These are phyloP conservation scores for Heteromeles arbutifolia DNA, from an alignment of 306 rosid genomes.

Conservation along the genomic window DNA sequence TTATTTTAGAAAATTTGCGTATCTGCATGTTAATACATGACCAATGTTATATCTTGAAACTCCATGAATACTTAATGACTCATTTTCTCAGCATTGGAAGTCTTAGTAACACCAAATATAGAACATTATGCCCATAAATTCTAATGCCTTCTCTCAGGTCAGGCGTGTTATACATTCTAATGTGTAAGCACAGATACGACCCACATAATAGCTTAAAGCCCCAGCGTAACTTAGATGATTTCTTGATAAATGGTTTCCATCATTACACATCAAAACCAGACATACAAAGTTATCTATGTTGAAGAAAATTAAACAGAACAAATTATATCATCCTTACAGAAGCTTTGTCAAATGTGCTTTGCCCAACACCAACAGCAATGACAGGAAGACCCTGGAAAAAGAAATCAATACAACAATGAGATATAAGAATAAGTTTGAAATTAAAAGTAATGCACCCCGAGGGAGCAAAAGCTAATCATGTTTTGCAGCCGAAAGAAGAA, in stretches of 20 bases:
- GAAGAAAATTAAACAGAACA: conserved; percentile 11
- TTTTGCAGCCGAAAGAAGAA: neutral
- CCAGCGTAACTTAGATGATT: neutral
- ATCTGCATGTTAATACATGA: neutral
- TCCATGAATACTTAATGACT: neutral
- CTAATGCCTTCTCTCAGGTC: neutral
- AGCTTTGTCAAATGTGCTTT: conserved; percentile 87
- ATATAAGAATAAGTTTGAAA: neutral
- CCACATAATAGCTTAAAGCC: neutral
- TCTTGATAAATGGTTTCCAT: neutral
- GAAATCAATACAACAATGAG: conserved; percentile 9
- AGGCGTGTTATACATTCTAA: neutral
- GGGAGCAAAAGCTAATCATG: neutral
- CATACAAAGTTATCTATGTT: neutral
- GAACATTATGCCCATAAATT: neutral
- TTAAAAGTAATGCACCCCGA: neutral
- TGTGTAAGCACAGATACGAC: neutral
- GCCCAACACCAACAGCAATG: conserved; percentile 85
- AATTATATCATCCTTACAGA: conserved; percentile 57
- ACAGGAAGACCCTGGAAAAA: conserved; percentile 77
- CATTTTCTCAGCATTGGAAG: neutral
- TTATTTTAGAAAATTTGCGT: neutral
- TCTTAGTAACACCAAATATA: neutral
- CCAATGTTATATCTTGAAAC: neutral
- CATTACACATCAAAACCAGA: neutral